These are phyloP conservation scores for Rasamsonia emersonii DNA, from an alignment of 2,329 filamentous ascomycete genomes.

Conservation along the genomic window DNA sequence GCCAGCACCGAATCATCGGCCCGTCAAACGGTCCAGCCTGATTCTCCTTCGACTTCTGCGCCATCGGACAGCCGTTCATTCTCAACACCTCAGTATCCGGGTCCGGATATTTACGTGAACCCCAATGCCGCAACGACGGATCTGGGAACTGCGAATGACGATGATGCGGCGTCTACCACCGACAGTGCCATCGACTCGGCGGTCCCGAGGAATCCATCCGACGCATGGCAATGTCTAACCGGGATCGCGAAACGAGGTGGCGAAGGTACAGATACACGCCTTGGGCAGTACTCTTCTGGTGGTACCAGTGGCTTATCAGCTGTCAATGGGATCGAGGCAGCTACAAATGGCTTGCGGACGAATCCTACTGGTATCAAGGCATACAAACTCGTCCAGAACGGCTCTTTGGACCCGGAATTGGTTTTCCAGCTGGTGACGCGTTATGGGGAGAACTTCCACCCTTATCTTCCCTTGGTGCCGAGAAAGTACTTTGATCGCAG, in stretches of 20 bases:
- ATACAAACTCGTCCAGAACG: slow-evolving; percentile 36
- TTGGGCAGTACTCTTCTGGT: not conserved
- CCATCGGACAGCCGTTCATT: slow-evolving; percentile 19
- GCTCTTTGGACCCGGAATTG: slow-evolving; percentile 40
- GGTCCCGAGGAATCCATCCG: slow-evolving; percentile 39
- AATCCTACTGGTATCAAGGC: slow-evolving; percentile 26
- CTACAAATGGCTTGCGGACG: slow-evolving; percentile 18
- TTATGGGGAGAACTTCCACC: slow-evolving; percentile 59
- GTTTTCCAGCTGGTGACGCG: slow-evolving; percentile 47
- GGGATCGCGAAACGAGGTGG: slow-evolving; percentile 35
- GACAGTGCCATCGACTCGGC: slow-evolving; percentile 29
- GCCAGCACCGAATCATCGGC: slow-evolving; percentile 16
- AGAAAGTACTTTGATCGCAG: slow-evolving; percentile 48
- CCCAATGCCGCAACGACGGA: slow-evolving; percentile 22
- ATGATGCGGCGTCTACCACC: slow-evolving; percentile 28
- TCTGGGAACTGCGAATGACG: slow-evolving; percentile 24
- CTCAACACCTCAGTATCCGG: slow-evolving; percentile 21
- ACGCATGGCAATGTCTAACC: slow-evolving; percentile 41
- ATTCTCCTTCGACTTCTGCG: slow-evolving; percentile 16
- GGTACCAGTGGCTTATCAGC: slow-evolving; percentile 16
- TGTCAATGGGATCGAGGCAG: slow-evolving; percentile 16
- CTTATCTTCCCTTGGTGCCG: slow-evolving; percentile 61
- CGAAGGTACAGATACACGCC: slow-evolving; percentile 11
- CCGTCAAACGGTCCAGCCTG: slow-evolving; percentile 19
- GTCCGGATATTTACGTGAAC: slow-evolving; percentile 25